Percentiles rank a stretch among this genome's conserved stretches.
Conservation (phyloP, 495 filamentous ascomycete species). For the Thermochaetoides thermophila region DNA sequence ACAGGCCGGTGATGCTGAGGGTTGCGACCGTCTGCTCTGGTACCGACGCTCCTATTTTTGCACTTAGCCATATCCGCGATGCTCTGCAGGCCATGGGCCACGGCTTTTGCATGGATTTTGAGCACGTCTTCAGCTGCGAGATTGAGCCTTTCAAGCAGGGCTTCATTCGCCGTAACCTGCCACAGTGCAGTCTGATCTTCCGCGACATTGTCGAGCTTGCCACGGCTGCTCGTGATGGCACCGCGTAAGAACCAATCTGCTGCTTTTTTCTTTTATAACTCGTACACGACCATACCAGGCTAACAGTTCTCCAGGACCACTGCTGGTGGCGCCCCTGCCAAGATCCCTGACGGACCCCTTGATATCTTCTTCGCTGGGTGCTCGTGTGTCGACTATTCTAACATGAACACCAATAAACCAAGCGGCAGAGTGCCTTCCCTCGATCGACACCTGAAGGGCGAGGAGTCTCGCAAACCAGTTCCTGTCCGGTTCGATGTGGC, state of each 20-base stretch:
- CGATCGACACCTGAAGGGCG: conserved; percentile 3
- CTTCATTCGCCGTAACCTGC: conserved; percentile 65
- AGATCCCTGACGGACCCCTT: conserved; percentile 39
- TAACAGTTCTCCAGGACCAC: conserved; percentile 42
- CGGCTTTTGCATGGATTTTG: conserved; percentile 26
- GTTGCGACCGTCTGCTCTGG: conserved; percentile 74
- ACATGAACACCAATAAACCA: conserved; percentile 30
- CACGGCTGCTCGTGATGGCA: conserved; percentile 8
- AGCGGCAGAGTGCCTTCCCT: conserved; percentile 12
- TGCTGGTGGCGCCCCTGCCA: conserved; percentile 46
- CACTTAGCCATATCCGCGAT: conserved; percentile 38
- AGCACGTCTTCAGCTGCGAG: conserved; percentile 66
- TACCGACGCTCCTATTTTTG: conserved; percentile 64
- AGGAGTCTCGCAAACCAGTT: background rate
- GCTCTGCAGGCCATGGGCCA: conserved; percentile 13
- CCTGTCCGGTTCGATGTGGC: conserved; percentile 1
- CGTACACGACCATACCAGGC: background rate
- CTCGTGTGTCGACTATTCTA: conserved; percentile 63
- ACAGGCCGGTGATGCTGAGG: conserved; percentile 23
- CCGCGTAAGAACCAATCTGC: conserved; percentile 38
- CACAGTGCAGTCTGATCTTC: conserved; percentile 43
- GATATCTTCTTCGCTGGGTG: conserved; percentile 66
- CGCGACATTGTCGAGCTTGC: conserved; percentile 53
- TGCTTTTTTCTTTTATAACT: background rate
- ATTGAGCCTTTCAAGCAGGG: conserved; percentile 66